Base-by-base conservation (phyloP, 805 yeast species). In the Jamesozyma piceae region DNA sequence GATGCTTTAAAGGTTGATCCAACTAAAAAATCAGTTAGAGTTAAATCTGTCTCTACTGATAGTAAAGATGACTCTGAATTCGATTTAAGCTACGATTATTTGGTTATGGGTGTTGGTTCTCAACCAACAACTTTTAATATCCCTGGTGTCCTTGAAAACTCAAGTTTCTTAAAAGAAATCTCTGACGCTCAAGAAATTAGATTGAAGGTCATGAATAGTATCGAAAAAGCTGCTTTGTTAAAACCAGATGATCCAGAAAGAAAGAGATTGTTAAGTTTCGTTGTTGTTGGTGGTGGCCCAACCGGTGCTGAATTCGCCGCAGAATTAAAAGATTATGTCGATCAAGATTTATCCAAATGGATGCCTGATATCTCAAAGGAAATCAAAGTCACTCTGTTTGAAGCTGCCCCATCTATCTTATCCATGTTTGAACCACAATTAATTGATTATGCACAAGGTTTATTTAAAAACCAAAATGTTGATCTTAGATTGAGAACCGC, bases 281-380 rank as follows among this genome's bases (percentile, higher is more conserved):
- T 90, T 49, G 95, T 90, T 49, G 94, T 92, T 53, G 97, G 97
- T 58, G 97, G 97, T 67, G 97, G 97, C 50, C 97, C 97, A 62
- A 89, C 97, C 35, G 97, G 97, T 70, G 96, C 89, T 49, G 97
- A 88, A 69, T 83, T 88, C 56, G 96, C 97, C 52, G 97, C 95
- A 58, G 97, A 90, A 68, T 70, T 89, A 55, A 94, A 84, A 68
- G 97, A 89, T 66, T 90, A 85, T 67, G 83, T 88, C 49, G 88
- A 84, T 64, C 94, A 89, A 65, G 97, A 89, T 66, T 73, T 89
- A 66, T 68, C 70, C 55, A 84, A 81, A 67, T 85, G 94, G 88
- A 82, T 85, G 68, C 97, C 97, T 35, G 82, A 75, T 56, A 76
- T 89, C 51, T 80, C 86, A 50, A 69, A 73, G 53, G 97, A 89